A percentile compares a stretch with the other conserved stretches of the same genome.
Conservation (phyloP, 108 stramenopile species). For the Discostella pseudostelligera region DNA sequence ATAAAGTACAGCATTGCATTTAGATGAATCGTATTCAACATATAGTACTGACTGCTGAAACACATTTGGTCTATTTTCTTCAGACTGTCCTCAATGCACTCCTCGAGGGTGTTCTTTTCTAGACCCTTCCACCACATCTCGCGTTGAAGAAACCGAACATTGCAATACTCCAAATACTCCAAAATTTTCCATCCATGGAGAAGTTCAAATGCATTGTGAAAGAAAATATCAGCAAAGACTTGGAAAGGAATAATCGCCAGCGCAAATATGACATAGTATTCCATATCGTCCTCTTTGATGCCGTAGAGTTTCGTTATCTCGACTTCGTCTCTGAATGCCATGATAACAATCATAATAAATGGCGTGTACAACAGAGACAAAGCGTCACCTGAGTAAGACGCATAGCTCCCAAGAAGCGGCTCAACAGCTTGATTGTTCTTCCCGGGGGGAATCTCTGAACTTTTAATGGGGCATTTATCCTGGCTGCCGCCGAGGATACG, state of each 20-base stretch:
- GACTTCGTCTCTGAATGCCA: conserved; percentile 64
- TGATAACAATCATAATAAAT: conserved; percentile 69
- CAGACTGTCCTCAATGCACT: conserved; percentile 76
- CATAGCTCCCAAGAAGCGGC: conserved; percentile 69
- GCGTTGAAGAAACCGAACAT: too few relatives aligned
- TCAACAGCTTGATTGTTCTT: conserved; percentile 78
- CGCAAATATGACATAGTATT: too few relatives aligned
- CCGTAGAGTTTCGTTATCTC: conserved; percentile 72
- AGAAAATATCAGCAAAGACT: too few relatives aligned
- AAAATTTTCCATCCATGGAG: too few relatives aligned
- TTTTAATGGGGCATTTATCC: background rate
- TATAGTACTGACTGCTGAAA: conserved; percentile 83
- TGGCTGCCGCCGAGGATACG: background rate
- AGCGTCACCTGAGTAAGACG: conserved; percentile 63
- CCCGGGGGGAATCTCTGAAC: background rate
- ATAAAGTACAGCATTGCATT: conserved; percentile 79
- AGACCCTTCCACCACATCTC: too few relatives aligned
- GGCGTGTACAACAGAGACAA: conserved; percentile 63
- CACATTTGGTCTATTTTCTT: conserved; percentile 80
- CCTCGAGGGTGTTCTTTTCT: too few relatives aligned
- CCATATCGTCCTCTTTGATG: too few relatives aligned
- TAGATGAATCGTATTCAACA: conserved; percentile 72
- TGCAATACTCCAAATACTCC: too few relatives aligned
- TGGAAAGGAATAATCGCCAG: too few relatives aligned
- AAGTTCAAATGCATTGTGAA: too few relatives aligned